These are phyloP conservation scores for Persicaria tinctoria DNA, from an alignment of 148 eudicot genomes.

Conservation along the genomic window DNA sequence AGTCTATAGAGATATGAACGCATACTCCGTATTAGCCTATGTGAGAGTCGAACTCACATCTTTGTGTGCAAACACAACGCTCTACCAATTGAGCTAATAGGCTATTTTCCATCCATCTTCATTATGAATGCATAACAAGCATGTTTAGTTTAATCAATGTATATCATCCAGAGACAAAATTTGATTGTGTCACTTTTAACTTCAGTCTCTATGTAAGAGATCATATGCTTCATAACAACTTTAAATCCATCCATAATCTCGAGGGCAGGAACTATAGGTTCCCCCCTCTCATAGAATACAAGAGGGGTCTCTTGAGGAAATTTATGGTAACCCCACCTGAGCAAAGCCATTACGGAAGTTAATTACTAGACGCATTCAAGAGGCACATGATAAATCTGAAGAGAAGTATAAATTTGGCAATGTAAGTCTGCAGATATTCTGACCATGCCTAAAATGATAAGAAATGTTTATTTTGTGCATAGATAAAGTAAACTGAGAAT, in stretches of 20 bases:
- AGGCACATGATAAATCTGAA: not conserved
- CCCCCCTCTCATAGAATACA: slow-evolving; percentile 60
- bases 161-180: too few species aligned
- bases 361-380: not conserved
- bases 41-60: too few species aligned
- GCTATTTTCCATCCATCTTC: too few species aligned
- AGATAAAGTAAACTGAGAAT: not conserved
- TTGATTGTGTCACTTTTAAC: slow-evolving; percentile 55
- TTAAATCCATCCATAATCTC: slow-evolving; percentile 59
- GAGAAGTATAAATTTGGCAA: not conserved
- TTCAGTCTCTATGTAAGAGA: slow-evolving; percentile 52
- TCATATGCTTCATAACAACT: slow-evolving; percentile 61
- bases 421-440: not conserved
- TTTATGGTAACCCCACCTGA: slow-evolving; percentile 88
- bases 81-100: too few species aligned
- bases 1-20: too few species aligned
- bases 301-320: slow-evolving; percentile 88
- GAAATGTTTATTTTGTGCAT: not conserved
- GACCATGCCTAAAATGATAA: not conserved
- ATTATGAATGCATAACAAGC: too few species aligned
- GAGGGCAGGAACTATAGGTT: slow-evolving; percentile 59
- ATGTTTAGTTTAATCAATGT: too few species aligned
- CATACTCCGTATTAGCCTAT: too few species aligned
- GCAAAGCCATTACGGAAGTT: slow-evolving; percentile 1
- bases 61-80: too few species aligned